These are phyloP conservation scores for Aspergillus nidulans DNA, from an alignment of 495 filamentous ascomycete species.

Conservation along the genomic window DNA sequence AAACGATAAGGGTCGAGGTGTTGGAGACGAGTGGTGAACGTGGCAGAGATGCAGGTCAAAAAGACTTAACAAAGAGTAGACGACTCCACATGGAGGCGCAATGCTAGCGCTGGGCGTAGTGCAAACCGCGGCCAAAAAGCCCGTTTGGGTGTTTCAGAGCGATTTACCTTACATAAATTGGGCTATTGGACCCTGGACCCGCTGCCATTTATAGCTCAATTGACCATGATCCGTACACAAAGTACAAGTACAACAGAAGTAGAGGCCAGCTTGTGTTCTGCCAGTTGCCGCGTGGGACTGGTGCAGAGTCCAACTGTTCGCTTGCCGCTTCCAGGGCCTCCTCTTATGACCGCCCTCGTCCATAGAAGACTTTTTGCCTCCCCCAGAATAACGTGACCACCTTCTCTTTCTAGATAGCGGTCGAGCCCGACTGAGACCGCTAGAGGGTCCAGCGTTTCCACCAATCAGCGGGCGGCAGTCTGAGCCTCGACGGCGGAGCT, in stretches of 20 bases:
- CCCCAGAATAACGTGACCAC: conserved; percentile 5
- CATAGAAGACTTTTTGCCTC: too few species aligned
- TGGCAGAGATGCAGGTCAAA: background rate
- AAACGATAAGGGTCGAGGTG: background rate
- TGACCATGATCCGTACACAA: too few species aligned
- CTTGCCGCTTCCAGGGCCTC: too few species aligned
- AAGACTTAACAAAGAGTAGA: too few species aligned
- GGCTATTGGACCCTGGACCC: background rate
- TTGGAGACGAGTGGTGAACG: background rate
- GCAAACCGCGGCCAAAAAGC: background rate
- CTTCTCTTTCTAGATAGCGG: conserved; percentile 6
- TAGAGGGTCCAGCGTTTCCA: background rate
- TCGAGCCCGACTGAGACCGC: background rate
- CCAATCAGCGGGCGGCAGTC: background rate
- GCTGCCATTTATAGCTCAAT: background rate
- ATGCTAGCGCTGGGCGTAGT: background rate
- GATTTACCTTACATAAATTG: background rate
- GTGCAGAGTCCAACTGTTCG: too few species aligned
- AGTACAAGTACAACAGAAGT: background rate
- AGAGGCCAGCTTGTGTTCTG: background rate
- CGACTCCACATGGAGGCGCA: conserved; percentile 2
- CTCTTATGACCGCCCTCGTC: too few species aligned
- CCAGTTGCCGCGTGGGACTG: background rate
- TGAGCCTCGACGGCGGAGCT: background rate
- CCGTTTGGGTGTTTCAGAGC: background rate